A percentile compares a stretch with the other conserved stretches of the same genome.
Conservation (phyloP, 1,284 basidiomycete genomes). For the Schizophyllum amplum region DNA sequence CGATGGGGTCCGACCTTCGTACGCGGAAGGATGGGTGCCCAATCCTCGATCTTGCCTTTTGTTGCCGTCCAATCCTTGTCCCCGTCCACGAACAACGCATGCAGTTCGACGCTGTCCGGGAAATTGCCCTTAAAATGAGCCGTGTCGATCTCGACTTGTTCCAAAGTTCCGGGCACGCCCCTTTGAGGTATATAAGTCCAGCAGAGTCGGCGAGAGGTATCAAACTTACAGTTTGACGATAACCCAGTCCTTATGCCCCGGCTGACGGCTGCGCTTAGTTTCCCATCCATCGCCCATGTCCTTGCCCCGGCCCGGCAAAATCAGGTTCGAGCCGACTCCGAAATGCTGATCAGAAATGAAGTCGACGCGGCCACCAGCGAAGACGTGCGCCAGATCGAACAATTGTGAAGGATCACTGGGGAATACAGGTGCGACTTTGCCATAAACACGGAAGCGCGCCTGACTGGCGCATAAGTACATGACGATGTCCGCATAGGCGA, state of each 20-base stretch:
- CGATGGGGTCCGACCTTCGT: slow-evolving; percentile 85
- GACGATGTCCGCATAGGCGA: slow-evolving; percentile 4
- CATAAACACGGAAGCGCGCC: slow-evolving; percentile 86
- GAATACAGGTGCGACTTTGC: slow-evolving; percentile 61
- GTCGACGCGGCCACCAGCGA: slow-evolving; percentile 81
- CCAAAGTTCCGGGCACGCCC: slow-evolving; percentile 62
- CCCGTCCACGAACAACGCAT: slow-evolving; percentile 47
- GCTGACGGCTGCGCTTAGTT: slow-evolving; percentile 79
- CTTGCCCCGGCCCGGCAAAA: slow-evolving; percentile 81
- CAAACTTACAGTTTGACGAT: slow-evolving; percentile 79
- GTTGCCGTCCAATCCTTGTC: slow-evolving; percentile 34
- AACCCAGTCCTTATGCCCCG: slow-evolving; percentile 85
- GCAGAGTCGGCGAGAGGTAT: slow-evolving; percentile 1
- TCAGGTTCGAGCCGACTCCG: slow-evolving; percentile 84
- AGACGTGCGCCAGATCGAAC: slow-evolving; percentile 87
- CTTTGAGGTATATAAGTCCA: slow-evolving; percentile 25
- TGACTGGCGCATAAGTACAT: slow-evolving; percentile 25
- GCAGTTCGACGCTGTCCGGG: slow-evolving; percentile 82
- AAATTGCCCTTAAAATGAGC: slow-evolving; percentile 97
- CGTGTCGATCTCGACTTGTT: slow-evolving; percentile 86
- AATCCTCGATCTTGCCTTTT: slow-evolving; percentile 41
- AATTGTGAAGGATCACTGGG: slow-evolving; percentile 39
- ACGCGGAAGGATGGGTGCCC: slow-evolving; percentile 71
- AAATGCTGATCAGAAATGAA: slow-evolving; percentile 90
- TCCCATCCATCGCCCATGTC: slow-evolving; percentile 99